Conservation (phyloP, 805 yeast species). For the Yamadazyma olivae region DNA sequence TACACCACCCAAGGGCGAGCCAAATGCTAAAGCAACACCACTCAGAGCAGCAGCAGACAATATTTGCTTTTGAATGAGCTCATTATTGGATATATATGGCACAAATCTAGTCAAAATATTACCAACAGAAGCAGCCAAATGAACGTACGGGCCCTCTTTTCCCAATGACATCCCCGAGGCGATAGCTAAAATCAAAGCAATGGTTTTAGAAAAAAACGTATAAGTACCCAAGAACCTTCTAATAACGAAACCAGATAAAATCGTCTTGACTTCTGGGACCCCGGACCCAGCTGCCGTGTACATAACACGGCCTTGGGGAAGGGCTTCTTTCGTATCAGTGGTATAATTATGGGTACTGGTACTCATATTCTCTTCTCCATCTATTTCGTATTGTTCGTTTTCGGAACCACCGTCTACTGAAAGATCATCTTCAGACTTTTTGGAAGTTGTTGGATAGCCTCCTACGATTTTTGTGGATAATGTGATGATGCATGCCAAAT, state of each 20-base stretch:
- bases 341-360: neutral
- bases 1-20: slow-evolving; percentile 59
- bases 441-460: slow-evolving; percentile 5
- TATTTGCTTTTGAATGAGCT: slow-evolving; percentile 49
- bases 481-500: slow-evolving; percentile 42
- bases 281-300: slow-evolving; percentile 60
- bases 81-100: slow-evolving; percentile 44
- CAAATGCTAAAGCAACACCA: slow-evolving; percentile 61
- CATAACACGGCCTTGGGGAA: slow-evolving; percentile 21
- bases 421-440: neutral
- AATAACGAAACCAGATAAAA: slow-evolving; percentile 56
- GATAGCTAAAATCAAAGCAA: slow-evolving; percentile 49
- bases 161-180: slow-evolving; percentile 58
- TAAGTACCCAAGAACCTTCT: slow-evolving; percentile 50
- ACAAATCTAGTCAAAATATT: slow-evolving; percentile 49
- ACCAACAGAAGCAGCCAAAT: slow-evolving; percentile 57
- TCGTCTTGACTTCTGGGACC: slow-evolving; percentile 61
- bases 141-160: slow-evolving; percentile 63
- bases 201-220: slow-evolving; percentile 47
- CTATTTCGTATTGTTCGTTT: neutral
- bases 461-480: slow-evolving; percentile 41
- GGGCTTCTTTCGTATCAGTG: too few species aligned
- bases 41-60: slow-evolving; percentile 56
- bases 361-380: neutral
- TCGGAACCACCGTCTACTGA: neutral